Evolutionary conservation across 495 filamentous ascomycete species (phyloP), one percentile per base, ranked within the genome.

Genomic region (Talaromyces proteolyticus): DNA sequence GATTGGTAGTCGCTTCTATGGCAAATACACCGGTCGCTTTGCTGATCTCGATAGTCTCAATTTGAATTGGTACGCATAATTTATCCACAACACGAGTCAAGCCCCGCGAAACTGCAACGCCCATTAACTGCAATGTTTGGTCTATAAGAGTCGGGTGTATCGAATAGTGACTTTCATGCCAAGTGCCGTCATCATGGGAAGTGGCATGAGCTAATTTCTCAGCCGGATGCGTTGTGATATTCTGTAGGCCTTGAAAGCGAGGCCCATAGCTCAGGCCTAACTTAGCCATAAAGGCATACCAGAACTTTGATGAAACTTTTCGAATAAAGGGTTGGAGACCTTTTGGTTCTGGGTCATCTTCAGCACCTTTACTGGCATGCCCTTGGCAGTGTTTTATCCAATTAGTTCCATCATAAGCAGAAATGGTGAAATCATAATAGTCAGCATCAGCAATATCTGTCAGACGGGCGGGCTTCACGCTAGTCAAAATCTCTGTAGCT

Each of bases 371-470:
- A 23, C 58, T 39, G 6, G 66, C 67, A 20, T 66, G 53, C 1
- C 75, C 75, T 6, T 44, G 46, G 42, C 72, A 74, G 45, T 76
- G 72, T 41, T 69, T 70, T 0, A 34, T 67, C 72, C 71, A 76
- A 3, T 42, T 40, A 4, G 46, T 40, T 1, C 65, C 70, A 38
- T 68, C 68, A 22, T 64, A 54, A 0, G 73, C 75, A 3, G 58
- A 26, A 18, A 80, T 64, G 0, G 48, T 50, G 50, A 81, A 81
- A 14, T 73, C 66, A 53, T 61, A 77, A 72, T 70, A 79, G 6
- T 66, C 45, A 10, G 57, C 63, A 25, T 75, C 64, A 0, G 63
- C 50, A 0, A 55, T 52, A n/a, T 57, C 53, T 0, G 68, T 78
- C 14, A 75, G 55, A 1, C 53, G 52, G 10, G 52, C 54, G 1